A percentile compares a stretch with the other conserved stretches of the same genome.
These are phyloP conservation scores for Anthracocystis walkeri DNA, from an alignment of 1,284 basidiomycete species.

Conservation along the genomic window DNA sequence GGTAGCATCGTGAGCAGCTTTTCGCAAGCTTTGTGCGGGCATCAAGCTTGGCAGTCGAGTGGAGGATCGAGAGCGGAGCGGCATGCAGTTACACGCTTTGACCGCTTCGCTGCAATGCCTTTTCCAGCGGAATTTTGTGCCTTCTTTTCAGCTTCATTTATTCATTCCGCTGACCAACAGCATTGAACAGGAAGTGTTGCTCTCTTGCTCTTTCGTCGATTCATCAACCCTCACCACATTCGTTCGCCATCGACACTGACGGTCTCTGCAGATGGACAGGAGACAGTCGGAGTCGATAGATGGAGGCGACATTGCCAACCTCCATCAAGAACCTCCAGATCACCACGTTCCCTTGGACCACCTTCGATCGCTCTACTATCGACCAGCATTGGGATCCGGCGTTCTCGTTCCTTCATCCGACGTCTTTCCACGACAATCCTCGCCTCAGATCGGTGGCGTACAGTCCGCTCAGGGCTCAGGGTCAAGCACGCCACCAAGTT, in stretches of 20 bases:
- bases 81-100: background rate
- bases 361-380: conserved; percentile 47
- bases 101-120: too few relatives aligned
- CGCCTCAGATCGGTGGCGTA: background rate
- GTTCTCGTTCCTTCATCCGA: conserved; percentile 37
- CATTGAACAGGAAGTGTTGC: background rate
- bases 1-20: background rate
- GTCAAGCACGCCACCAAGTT: background rate
- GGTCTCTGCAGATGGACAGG: background rate
- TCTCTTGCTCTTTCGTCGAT: background rate
- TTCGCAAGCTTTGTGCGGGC: background rate
- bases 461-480: background rate
- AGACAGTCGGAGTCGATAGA: background rate
- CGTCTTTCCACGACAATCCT: conserved; percentile 3
- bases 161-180: background rate
- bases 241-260: too few relatives aligned
- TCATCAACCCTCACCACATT: too few relatives aligned
- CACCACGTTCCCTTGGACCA: conserved; percentile 44
- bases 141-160: background rate
- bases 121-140: background rate
- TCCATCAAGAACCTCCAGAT: conserved; percentile 20
- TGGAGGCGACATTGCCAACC: conserved; percentile 26
- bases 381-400: conserved; percentile 43
- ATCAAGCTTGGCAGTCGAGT: background rate
- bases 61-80: background rate